A percentile compares a stretch with the other conserved stretches of the same genome.
Conservation (phyloP, 2,329 filamentous ascomycete species). For the Fusarium sp. region DNA sequence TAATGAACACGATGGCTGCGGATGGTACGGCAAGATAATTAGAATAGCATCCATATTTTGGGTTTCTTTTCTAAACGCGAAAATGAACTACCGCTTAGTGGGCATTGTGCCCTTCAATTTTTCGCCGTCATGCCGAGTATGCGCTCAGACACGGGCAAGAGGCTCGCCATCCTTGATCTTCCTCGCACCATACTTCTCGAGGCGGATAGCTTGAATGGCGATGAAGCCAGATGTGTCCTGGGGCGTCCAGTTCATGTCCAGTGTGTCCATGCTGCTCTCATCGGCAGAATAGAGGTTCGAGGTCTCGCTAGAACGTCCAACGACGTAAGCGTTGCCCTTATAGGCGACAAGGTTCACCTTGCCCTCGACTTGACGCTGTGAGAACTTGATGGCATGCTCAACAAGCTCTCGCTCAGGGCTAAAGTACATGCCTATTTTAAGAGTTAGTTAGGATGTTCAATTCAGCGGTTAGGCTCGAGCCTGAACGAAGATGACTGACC, state of each 20-base stretch:
- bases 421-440: conserved; percentile 60
- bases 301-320: conserved; percentile 61
- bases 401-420: conserved; percentile 68
- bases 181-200: conserved; percentile 63
- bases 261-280: conserved; percentile 65
- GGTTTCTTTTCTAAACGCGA: no score
- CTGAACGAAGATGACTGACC: background rate
- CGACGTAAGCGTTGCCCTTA: conserved; percentile 66
- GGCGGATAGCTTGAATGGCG: conserved; percentile 49
- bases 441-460: no score
- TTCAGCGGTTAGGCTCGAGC: no score
- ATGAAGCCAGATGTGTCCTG: conserved; percentile 80
- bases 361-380: conserved; percentile 66
- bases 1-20: no score
- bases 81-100: no score
- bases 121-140: no score
- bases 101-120: no score
- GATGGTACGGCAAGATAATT: no score
- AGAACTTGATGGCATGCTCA: conserved; percentile 72
- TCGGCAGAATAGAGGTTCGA: conserved; percentile 67
- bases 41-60: no score
- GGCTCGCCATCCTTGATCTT: conserved; percentile 57
- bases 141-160: conserved; percentile 47
- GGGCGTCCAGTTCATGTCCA: conserved; percentile 72
- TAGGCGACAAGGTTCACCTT: conserved; percentile 50